phyloP scores from a whole-genome alignment of 2,329 filamentous ascomycete species.

The Karstenula rhodostoma region DNA sequence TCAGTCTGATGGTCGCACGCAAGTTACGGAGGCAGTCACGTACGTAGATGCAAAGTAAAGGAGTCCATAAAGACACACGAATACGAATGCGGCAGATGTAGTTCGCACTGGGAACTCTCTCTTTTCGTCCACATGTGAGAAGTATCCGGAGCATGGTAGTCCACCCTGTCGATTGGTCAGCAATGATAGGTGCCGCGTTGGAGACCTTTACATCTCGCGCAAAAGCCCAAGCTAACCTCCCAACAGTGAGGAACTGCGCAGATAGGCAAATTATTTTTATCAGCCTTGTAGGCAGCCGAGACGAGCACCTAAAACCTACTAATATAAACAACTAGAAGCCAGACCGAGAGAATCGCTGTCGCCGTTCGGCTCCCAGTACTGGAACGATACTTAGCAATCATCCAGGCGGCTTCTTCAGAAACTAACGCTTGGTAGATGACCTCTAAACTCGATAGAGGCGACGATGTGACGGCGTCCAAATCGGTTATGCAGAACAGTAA shows the following conservation, averaged over 20 bases:
- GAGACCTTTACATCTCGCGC: slow-evolving; percentile 4
- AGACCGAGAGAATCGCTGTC: not conserved
- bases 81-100: not conserved
- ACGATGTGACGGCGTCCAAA: slow-evolving; percentile 1
- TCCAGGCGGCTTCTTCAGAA: not conserved
- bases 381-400: not conserved
- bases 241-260: slow-evolving; percentile 2
- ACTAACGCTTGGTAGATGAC: slow-evolving; percentile 3
- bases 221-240: slow-evolving; percentile 14
- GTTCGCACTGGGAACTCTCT: slow-evolving; percentile 4
- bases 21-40: no score
- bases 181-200: no score
- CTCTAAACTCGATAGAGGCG: not conserved
- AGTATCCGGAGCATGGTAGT: slow-evolving; percentile 11
- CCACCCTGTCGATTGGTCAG: slow-evolving; percentile 2
- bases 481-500: slow-evolving; percentile 2
- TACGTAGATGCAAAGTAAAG: slow-evolving; percentile 5
- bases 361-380: not conserved
- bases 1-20: no score
- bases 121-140: slow-evolving; percentile 9
- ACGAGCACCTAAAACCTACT: not conserved
- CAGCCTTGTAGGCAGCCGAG: no score
- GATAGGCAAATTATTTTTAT: not conserved
- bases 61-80: slow-evolving; percentile 7
- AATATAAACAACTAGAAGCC: slow-evolving; percentile 2